A percentile compares a stretch with the other conserved stretches of the same genome.
phyloP scores from a whole-genome alignment of 2,329 filamentous ascomycete genomes.

The Sphaerostilbella broomeana region DNA sequence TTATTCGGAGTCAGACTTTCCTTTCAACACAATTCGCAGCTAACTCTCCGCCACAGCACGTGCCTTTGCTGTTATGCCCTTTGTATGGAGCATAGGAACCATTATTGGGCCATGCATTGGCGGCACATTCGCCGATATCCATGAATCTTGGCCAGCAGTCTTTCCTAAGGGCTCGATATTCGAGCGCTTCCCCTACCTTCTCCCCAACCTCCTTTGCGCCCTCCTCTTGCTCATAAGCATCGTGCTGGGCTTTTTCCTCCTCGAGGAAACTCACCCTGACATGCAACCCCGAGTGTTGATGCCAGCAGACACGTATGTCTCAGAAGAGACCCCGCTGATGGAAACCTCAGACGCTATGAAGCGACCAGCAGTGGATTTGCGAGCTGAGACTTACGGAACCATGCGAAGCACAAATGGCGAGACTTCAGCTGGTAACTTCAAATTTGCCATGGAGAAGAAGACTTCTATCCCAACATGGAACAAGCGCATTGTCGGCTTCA shows the following conservation, averaged over 20 bases:
- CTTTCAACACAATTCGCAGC: background rate
- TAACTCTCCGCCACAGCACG: conserved; percentile 47
- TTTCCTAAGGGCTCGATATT: conserved; percentile 68
- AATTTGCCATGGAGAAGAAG: conserved; percentile 27
- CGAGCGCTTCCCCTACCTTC: conserved; percentile 72
- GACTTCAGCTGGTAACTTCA: conserved; percentile 34
- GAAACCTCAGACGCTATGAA: conserved; percentile 68
- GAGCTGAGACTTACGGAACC: conserved; percentile 74
- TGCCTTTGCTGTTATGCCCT: conserved; percentile 88
- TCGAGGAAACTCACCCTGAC: conserved; percentile 86
- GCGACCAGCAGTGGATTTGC: conserved; percentile 64
- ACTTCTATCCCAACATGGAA: conserved; percentile 40
- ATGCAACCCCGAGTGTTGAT: conserved; percentile 53
- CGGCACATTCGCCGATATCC: conserved; percentile 76
- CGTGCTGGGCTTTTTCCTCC: conserved; percentile 67
- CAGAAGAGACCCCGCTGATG: conserved; percentile 67
- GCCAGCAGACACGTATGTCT: conserved; percentile 44
- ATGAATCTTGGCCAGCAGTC: conserved; percentile 61
- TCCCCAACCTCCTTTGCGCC: conserved; percentile 84
- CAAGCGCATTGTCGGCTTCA: conserved; percentile 64
- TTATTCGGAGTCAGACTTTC: background rate
- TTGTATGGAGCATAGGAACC: conserved; percentile 86
- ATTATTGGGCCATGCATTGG: conserved; percentile 86
- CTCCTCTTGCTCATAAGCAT: conserved; percentile 71
- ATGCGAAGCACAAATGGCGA: conserved; percentile 46